Base-by-base conservation (phyloP, 371 early-diverging fungal species). In the Lichtheimia corymbifera region DNA sequence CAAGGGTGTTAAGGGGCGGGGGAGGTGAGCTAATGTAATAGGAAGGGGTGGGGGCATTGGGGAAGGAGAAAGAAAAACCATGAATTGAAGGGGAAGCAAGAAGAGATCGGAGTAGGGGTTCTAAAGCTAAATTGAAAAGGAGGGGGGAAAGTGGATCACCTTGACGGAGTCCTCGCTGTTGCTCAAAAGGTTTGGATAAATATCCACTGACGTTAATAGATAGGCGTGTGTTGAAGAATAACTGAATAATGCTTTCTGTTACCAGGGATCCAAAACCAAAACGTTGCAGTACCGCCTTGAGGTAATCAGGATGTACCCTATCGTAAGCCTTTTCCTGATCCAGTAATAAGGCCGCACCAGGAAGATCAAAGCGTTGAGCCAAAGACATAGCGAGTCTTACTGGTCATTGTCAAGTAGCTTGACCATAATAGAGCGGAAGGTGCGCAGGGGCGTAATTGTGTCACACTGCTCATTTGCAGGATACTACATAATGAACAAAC, bases 61-160 rank as follows among this genome's bases (percentile, higher is more conserved):
- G 14, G 47, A 5, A 4, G 9, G 25, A 4, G 28, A 58, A 25
- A 24, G 12, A 7, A 17, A 53, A 53, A 5, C 54, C 61, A 2
- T 17, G 22, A 3, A 61, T 40, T 4, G 18, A 18, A 3, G 43
- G n/a, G 6, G 44, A 53, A 6, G 7, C 24, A 14, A 30, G 53
- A 27, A 61, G 20, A 2, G 44, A 43, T 6, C 44, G 54, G 15
- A 79, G 50, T 1, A 75, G 65, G 0, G 73, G 76, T 53, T 71
- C 68, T 17, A 72, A 56, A 35, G 66, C 70, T 1, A 76, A 30
- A 41, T 70, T 76, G 55, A 76, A 76, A 3, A 76, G 58, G 0
- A 65, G 40, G 0, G 71, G 72, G 0, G 66, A 64, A 12, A 76
- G 51, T 0, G 70, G 76, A 27, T 72, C 71, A 0, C 70, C 67